Percentiles rank a stretch among this genome's conserved stretches.
These are phyloP conservation scores for Plantago rigida DNA, from an alignment of 305 asterid species.

Conservation along the genomic window DNA sequence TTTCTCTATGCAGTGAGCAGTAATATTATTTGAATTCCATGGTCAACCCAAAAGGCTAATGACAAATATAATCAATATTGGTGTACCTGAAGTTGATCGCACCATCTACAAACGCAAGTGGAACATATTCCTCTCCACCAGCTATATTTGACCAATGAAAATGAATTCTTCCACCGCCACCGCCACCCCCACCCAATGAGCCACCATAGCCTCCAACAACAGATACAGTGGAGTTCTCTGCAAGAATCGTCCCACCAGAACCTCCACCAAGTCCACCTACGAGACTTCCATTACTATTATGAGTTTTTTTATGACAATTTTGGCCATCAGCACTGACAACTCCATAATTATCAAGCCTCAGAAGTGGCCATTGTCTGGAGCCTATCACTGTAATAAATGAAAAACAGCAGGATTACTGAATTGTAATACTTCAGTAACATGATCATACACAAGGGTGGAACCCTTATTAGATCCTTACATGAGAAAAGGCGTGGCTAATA, in stretches of 20 bases:
- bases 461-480: too few relatives aligned
- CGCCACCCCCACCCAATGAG: slow-evolving; percentile 84
- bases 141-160: slow-evolving; percentile 84
- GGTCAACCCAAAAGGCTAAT: slow-evolving; percentile 5
- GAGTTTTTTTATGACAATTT: slow-evolving; percentile 44
- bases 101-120: slow-evolving; percentile 75
- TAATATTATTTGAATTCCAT: not conserved
- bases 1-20: not conserved
- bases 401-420: slow-evolving; percentile 23
- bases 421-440: slow-evolving; percentile 16
- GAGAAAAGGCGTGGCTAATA: too few relatives aligned
- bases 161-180: slow-evolving; percentile 97
- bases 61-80: slow-evolving; percentile 4
- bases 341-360: slow-evolving; percentile 62
- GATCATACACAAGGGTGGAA: slow-evolving; percentile 3
- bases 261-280: slow-evolving; percentile 88
- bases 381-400: slow-evolving; percentile 59
- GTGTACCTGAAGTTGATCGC: slow-evolving; percentile 55
- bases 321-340: slow-evolving; percentile 79
- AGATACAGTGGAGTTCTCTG: slow-evolving; percentile 62
- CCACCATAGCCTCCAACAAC: slow-evolving; percentile 86
- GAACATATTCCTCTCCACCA: slow-evolving; percentile 65
- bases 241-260: slow-evolving; percentile 89
- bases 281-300: slow-evolving; percentile 48
- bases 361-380: slow-evolving; percentile 82